Evolutionary conservation across 148 eudicot species (phyloP).

Genomic region (Rhododendron molle): DNA sequence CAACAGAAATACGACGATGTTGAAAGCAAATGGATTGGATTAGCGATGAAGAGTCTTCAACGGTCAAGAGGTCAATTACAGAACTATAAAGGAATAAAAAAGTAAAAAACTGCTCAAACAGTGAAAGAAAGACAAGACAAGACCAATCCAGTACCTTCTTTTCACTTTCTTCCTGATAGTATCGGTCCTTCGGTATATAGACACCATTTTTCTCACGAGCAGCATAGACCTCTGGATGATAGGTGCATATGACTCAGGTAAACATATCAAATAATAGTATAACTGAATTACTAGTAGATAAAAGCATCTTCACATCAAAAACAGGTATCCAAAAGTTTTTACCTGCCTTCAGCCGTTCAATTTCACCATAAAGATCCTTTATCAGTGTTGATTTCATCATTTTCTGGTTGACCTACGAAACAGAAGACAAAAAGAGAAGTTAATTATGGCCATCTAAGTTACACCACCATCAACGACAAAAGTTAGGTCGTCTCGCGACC

Average conservation of each 20-base stretch:
- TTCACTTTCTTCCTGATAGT: constrained; percentile 81
- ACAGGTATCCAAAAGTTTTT: constrained; percentile 6
- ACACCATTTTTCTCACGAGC: constrained; percentile 84
- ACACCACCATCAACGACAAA: neutral
- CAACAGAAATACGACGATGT: neutral
- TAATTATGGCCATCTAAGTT: neutral
- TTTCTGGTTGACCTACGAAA: constrained; percentile 75
- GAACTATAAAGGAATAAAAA: neutral
- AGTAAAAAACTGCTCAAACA: neutral
- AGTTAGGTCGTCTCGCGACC: neutral
- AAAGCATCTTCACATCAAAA: neutral
- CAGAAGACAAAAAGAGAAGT: neutral
- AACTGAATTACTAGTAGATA: neutral
- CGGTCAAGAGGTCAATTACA: neutral
- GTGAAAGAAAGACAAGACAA: neutral
- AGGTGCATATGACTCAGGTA: neutral
- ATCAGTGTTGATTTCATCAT: constrained; percentile 95
- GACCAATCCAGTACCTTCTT: constrained; percentile 45
- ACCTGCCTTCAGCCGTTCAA: constrained; percentile 83
- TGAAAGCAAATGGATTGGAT: neutral
- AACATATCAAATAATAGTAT: neutral
- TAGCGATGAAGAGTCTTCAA: neutral
- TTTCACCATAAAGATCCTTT: constrained; percentile 91
- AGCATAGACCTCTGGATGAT: constrained; percentile 74
- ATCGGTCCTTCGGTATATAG: constrained; percentile 80